These are phyloP conservation scores for Boletellus deceptivus DNA, from an alignment of 1,284 basidiomycete species.

Conservation along the genomic window DNA sequence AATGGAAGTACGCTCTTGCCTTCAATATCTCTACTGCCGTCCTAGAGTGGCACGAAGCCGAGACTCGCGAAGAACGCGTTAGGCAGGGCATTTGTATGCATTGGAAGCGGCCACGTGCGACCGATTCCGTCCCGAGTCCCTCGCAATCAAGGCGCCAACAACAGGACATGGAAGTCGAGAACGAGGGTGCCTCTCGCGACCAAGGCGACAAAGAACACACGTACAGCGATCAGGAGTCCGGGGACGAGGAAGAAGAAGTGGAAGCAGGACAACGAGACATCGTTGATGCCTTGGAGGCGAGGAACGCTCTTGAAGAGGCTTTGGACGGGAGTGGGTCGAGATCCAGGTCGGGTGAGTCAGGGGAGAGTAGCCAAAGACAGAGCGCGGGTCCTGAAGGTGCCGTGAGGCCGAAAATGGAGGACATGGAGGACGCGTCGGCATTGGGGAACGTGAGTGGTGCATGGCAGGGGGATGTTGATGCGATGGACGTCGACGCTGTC, in stretches of 20 bases:
- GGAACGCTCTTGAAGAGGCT: constrained; percentile 49
- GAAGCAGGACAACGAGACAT: constrained; percentile 51
- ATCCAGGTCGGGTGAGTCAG: constrained; percentile 28
- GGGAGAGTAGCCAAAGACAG: constrained; percentile 33
- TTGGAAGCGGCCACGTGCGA: constrained; percentile 52
- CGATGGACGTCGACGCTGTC: constrained; percentile 38
- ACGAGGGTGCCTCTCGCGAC: constrained; percentile 23
- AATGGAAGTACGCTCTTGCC: constrained; percentile 89
- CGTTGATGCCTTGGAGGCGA: constrained; percentile 56
- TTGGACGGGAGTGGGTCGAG: constrained; percentile 40
- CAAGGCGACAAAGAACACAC: constrained; percentile 26
- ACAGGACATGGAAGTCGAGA: constrained; percentile 34
- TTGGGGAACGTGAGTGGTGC: constrained; percentile 35
- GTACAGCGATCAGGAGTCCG: constrained; percentile 52
- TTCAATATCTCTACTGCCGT: constrained; percentile 84
- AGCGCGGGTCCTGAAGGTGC: constrained; percentile 31
- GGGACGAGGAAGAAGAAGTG: constrained; percentile 60
- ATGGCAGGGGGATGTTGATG: constrained; percentile 24
- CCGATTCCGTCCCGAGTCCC: constrained; percentile 14
- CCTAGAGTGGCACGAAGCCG: constrained; percentile 84
- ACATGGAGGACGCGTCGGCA: constrained; percentile 55
- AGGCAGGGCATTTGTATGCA: constrained; percentile 66
- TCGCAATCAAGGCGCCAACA: constrained; percentile 27
- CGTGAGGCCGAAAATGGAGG: constrained; percentile 59
- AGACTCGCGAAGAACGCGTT: constrained; percentile 61